phyloP scores from a whole-genome alignment of 2,329 filamentous ascomycete genomes.

The Lecanosticta acicola region DNA sequence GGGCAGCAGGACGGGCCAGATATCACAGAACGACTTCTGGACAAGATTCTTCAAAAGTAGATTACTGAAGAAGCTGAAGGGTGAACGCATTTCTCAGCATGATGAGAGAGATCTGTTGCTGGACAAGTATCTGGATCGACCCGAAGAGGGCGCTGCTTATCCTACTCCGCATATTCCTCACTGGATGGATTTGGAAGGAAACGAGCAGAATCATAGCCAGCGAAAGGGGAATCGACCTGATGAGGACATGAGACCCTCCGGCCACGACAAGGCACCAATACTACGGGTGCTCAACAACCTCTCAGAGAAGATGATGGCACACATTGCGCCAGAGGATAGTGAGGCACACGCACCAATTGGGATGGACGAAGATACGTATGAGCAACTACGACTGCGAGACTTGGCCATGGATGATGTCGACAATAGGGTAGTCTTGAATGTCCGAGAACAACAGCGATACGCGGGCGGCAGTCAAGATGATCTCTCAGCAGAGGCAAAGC shows the following conservation, averaged over 20 bases:
- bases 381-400: constrained; percentile 72
- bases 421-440: constrained; percentile 73
- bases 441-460: constrained; percentile 80
- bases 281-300: constrained; percentile 83
- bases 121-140: constrained; percentile 75
- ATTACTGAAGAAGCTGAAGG: constrained; percentile 83
- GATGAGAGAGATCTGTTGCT: constrained; percentile 74
- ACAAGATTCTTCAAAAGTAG: constrained; percentile 87
- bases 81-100: constrained; percentile 73
- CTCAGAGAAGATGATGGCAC: constrained; percentile 87
- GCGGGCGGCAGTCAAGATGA: constrained; percentile 54
- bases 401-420: constrained; percentile 68
- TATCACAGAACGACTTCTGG: constrained; percentile 82
- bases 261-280: constrained; percentile 74
- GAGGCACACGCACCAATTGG: constrained; percentile 60
- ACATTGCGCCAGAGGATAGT: constrained; percentile 73
- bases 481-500: constrained; percentile 44
- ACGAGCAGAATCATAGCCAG: constrained; percentile 90
- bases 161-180: constrained; percentile 67
- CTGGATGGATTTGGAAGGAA: constrained; percentile 87
- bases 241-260: constrained; percentile 75
- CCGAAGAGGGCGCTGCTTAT: constrained; percentile 42
- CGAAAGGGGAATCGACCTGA: constrained; percentile 82
- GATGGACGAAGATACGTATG: constrained; percentile 66
- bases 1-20: constrained; percentile 53